Base-by-base conservation (phyloP, 495 filamentous ascomycete genomes). In the Hyaloscypha bicolor region DNA sequence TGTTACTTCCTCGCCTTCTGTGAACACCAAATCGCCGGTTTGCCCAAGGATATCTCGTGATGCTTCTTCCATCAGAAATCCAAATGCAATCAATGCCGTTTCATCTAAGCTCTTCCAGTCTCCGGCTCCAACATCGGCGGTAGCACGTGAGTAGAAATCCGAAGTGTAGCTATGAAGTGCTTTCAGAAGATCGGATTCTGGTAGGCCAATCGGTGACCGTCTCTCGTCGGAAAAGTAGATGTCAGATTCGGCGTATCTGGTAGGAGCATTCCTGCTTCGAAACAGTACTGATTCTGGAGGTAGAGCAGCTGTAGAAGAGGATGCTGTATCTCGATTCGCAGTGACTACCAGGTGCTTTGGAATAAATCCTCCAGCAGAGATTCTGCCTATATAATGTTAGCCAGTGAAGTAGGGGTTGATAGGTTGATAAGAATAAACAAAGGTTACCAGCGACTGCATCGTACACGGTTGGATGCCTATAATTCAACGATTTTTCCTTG, bases 51-150 rank as follows among this genome's bases (percentile, higher is more conserved):
- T 77, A 53, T 89, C 85, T 21, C 80, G 81, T 5, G 84, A 79
- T 62, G 89, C 82, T 74, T 97, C 93, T 77, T 97, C 93, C 39
- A 96, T 76, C 63, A 97, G 71, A 30, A 97, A 87, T 0, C 93
- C 93, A 76, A 96, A 79, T 0, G 91, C 91, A 65, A 97, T 79
- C 61, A 97, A 75, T 1, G 93, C 92, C 9, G 91, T 94, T 77
- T 93, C 93, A 72, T 97, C 91, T 86, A 97, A 85, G 68, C 86
- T 92, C 32, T 82, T 78, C 74, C 87, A 86, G 42, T 71, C 71
- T 22, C 16, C 51, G 14, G 32, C 19, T 48, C 66, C 71, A 16
- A 60, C 37, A 60, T 69, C 65, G 35, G 57, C 25, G 11, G 67
- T 59, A 35, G 68, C 58, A 29, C 71, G 71, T 32, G 71, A 80